Evolutionary conservation across 1,284 basidiomycete genomes (phyloP), one percentile per base, ranked within the genome.

Genomic region (Cystobasidiaceae sp.): DNA sequence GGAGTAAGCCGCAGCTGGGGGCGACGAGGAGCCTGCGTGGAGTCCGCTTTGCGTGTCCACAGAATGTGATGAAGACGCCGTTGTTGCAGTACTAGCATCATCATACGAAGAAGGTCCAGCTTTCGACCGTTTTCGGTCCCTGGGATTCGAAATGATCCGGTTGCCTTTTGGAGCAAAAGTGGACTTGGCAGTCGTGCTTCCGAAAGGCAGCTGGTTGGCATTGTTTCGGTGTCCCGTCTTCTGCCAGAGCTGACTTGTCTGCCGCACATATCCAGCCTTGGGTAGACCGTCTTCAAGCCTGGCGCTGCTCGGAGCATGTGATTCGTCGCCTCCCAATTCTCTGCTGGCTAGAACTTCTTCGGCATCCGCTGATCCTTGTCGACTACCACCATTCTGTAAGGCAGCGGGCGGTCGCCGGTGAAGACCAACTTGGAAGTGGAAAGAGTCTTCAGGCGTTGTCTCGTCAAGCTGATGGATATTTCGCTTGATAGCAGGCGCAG

Each of bases 71-170:
- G 51, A 55, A 9, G 61, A 56, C 28, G 51, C 52, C 6, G 61
- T 55, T 19, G 51, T 48, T 3, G 49, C 28, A 2, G 52, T 49
- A 32, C 49, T 64, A 1, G 39, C 52, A 43, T 64, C 61, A 19
- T 64, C 51, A 43, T 32, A 34, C n/a, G 11, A 34, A 19, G 61
- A 55, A 37, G 61, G 61, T 19, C 61, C 61, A 19, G 61, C 61
- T 64, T 56, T 64, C 3, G 52, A 45, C 3, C 61, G 25, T 23
- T 64, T 64, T 32, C 50, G 32, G 15, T 64, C 61, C 45, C 61
- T 25, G 9, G 60, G 50, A 19, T 62, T 62, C 13, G 60, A 62
- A 2, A 62, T 50, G 32, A 50, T 54, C 39, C 60, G 48, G 19
- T 56, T 56, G 1, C 21, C 54, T 56, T 56, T 56, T 0, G 54